Conservation (phyloP, 768 basidiomycete species). For the Hysterangium stoloniferum region DNA sequence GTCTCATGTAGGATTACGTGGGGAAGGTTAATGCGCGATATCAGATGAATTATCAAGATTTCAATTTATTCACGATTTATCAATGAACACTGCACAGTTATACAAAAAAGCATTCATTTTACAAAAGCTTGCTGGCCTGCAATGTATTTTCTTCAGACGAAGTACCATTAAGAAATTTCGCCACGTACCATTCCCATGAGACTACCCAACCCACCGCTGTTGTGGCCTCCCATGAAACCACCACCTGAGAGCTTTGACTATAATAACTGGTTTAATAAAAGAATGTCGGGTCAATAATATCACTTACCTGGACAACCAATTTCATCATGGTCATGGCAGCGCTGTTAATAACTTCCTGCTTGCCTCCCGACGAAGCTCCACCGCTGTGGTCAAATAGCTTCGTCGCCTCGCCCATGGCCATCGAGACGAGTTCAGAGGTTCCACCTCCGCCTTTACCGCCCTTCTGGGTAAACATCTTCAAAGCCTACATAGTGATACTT, state of each 20-base stretch:
- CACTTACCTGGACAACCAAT: constrained; percentile 42
- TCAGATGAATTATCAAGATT: too few species aligned
- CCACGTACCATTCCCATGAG: constrained; percentile 54
- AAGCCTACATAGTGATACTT: constrained; percentile 31
- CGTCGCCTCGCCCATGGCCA: constrained; percentile 78
- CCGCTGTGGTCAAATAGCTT: constrained; percentile 70
- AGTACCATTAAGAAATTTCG: not conserved
- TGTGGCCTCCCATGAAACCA: constrained; percentile 45
- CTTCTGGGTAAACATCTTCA: constrained; percentile 64
- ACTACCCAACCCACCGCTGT: constrained; percentile 61
- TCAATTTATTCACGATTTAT: too few species aligned
- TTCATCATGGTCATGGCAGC: constrained; percentile 86
- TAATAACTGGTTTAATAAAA: not conserved
- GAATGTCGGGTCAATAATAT: not conserved
- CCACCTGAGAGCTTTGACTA: constrained; percentile 45
- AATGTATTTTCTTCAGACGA: not conserved
- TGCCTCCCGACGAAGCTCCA: constrained; percentile 54
- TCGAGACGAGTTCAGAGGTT: constrained; percentile 64
- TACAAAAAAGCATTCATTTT: not conserved
- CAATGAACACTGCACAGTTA: too few species aligned
- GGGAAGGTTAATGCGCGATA: too few species aligned
- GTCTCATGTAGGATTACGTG: too few species aligned
- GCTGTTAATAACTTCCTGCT: constrained; percentile 79
- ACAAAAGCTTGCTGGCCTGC: constrained; percentile 11
- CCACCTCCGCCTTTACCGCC: constrained; percentile 33